Percentiles rank a stretch among this genome's conserved stretches.
Conservation (phyloP, 2,329 filamentous ascomycete genomes). For the Colletotrichum graminicola region DNA sequence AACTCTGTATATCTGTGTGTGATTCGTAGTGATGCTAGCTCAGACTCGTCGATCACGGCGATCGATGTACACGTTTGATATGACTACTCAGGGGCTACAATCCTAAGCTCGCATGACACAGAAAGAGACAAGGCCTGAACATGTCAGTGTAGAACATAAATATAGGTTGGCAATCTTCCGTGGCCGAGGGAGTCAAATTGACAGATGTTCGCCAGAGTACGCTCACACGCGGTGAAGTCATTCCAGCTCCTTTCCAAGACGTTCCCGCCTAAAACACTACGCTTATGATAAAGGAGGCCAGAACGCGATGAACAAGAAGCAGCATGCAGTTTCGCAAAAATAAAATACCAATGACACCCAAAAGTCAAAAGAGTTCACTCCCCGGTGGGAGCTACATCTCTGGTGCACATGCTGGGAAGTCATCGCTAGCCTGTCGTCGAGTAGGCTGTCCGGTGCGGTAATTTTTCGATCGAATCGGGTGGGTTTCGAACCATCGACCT, state of each 20-base stretch:
- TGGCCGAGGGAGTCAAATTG: too few species aligned
- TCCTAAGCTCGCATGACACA: accelerated
- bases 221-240: too few species aligned
- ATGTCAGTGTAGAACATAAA: accelerated
- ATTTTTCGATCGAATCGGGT: background rate
- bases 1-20: background rate
- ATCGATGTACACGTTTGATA: too few species aligned
- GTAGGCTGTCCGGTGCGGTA: constrained; percentile 4
- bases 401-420: background rate
- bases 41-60: background rate
- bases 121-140: background rate
- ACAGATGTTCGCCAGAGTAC: too few species aligned
- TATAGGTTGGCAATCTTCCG: too few species aligned
- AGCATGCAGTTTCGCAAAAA: too few species aligned
- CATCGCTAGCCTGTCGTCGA: constrained; percentile 4
- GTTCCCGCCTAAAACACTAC: too few species aligned
- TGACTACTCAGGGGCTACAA: background rate
- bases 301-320: too few species aligned
- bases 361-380: constrained; percentile 4
- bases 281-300: too few species aligned
- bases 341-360: background rate
- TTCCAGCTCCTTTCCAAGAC: too few species aligned
- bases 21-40: background rate
- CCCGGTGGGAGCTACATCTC: constrained; percentile 2
- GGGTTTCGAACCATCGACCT: constrained; percentile 1